Percentiles rank a stretch among this genome's conserved stretches.
phyloP scores from a whole-genome alignment of 805 yeast species.

The Teunomyces kruisii region DNA sequence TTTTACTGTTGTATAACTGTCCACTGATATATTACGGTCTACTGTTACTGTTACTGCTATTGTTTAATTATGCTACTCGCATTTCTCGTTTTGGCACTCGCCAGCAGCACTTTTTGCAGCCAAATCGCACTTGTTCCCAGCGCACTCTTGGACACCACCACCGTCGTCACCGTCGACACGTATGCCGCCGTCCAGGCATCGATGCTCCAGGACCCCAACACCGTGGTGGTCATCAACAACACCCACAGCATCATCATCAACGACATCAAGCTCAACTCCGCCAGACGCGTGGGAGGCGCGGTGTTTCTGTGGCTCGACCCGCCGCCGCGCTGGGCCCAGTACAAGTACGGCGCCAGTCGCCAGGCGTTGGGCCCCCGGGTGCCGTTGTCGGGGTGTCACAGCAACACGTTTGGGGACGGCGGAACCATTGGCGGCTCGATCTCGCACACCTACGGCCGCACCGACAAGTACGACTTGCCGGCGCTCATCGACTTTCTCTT shows the following conservation, averaged over 20 bases:
- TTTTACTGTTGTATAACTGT: no score
- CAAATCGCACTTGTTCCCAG: not conserved
- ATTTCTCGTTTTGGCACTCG: no score
- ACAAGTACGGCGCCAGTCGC: constrained; percentile 3
- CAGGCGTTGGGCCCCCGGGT: constrained; percentile 8
- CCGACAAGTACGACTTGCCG: constrained; percentile 13
- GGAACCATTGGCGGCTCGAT: constrained; percentile 18
- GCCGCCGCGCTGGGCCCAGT: constrained; percentile 16
- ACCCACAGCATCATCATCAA: constrained; percentile 14
- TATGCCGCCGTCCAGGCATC: not conserved
- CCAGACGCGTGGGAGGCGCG: constrained; percentile 11
- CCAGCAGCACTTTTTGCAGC: no score
- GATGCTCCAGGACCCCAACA: constrained; percentile 6
- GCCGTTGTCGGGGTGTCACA: constrained; percentile 21
- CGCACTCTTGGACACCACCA: not conserved
- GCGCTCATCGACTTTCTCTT: not conserved
- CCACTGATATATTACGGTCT: no score
- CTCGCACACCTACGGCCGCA: constrained; percentile 12
- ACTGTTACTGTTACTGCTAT: no score
- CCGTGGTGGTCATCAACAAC: constrained; percentile 11
- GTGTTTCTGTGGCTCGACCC: constrained; percentile 1
- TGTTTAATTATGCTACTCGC: not conserved
- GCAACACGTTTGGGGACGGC: constrained; percentile 17
- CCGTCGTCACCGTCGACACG: not conserved
- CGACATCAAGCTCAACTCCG: constrained; percentile 15